Conservation (phyloP, 345 rosid species). For the Dipteronia sinensis region DNA sequence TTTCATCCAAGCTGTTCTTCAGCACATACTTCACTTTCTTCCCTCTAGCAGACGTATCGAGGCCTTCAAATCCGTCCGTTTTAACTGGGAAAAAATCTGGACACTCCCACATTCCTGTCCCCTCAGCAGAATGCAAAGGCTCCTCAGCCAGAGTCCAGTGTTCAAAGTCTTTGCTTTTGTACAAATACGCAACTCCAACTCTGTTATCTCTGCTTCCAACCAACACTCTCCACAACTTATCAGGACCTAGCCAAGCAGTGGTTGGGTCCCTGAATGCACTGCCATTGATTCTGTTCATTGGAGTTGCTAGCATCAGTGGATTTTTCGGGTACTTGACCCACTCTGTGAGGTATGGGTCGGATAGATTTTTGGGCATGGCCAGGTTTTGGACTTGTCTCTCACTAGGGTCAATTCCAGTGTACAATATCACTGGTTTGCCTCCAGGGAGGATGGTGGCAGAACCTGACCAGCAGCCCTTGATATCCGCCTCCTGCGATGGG, state of each 20-base stretch:
- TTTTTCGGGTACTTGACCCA: conserved; percentile 55
- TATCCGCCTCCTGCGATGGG: conserved; percentile 50
- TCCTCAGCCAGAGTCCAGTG: conserved; percentile 42
- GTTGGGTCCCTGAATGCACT: conserved; percentile 67
- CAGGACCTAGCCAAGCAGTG: conserved; percentile 68
- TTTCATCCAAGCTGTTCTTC: conserved; percentile 55
- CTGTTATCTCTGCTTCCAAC: conserved; percentile 44
- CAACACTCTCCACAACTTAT: conserved; percentile 55
- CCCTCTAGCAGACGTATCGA: conserved; percentile 30
- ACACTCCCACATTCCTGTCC: conserved; percentile 87
- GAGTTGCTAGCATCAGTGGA: conserved; percentile 51
- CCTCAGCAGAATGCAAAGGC: conserved; percentile 52
- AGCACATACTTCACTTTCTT: conserved; percentile 47
- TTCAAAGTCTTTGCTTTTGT: conserved; percentile 56
- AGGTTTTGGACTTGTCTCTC: conserved; percentile 54
- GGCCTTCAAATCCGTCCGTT: conserved; percentile 17
- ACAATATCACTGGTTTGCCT: conserved; percentile 51
- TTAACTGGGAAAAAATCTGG: conserved; percentile 73
- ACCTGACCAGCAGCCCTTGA: conserved; percentile 70
- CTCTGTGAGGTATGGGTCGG: conserved; percentile 56
- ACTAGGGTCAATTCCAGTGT: conserved; percentile 56
- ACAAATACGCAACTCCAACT: conserved; percentile 49
- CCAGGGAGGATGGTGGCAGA: conserved; percentile 56
- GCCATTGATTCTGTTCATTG: conserved; percentile 29
- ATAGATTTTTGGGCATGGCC: conserved; percentile 52